Percentiles rank a stretch among this genome's conserved stretches.
These are phyloP conservation scores for Bauhinia variegata DNA, from an alignment of 306 rosid species.

Conservation along the genomic window DNA sequence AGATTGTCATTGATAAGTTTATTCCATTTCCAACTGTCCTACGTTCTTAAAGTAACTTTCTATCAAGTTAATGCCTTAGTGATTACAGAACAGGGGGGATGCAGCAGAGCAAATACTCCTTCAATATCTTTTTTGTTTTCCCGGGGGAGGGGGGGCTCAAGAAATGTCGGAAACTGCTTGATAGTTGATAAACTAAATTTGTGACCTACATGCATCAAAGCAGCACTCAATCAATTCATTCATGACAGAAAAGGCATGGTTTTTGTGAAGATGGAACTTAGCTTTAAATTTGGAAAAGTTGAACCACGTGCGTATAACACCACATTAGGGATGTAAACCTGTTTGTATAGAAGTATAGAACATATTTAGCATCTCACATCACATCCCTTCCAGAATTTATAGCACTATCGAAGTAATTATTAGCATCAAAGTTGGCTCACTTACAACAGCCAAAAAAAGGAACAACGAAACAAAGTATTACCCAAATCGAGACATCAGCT, in stretches of 20 bases:
- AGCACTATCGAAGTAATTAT: slow-evolving; percentile 12
- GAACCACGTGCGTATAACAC: slow-evolving; percentile 25
- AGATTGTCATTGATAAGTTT: slow-evolving; percentile 4
- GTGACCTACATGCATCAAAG: slow-evolving; percentile 20
- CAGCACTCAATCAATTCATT: slow-evolving; percentile 20
- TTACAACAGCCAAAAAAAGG: slow-evolving; percentile 33
- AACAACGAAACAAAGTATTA: slow-evolving; percentile 36
- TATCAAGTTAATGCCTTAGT: background rate
- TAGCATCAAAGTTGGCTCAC: slow-evolving; percentile 21
- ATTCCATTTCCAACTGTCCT: background rate
- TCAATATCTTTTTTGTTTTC: background rate
- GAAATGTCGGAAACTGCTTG: too few species aligned
- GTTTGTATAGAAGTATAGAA: slow-evolving; percentile 26
- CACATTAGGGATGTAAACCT: slow-evolving; percentile 26
- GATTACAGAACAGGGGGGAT: background rate
- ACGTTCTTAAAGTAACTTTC: background rate
- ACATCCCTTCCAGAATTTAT: slow-evolving; percentile 34
- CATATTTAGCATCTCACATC: slow-evolving; percentile 34
- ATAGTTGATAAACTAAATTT: slow-evolving; percentile 4
- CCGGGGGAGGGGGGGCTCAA: too few species aligned
- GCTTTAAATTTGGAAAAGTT: slow-evolving; percentile 22
- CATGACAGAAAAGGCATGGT: slow-evolving; percentile 25
- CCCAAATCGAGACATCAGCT: slow-evolving; percentile 56
- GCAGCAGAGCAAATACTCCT: slow-evolving; percentile 10
- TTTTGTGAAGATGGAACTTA: slow-evolving; percentile 4